phyloP scores from a whole-genome alignment of 176 grass and related monocot genomes.

The Oryza longistaminata region DNA sequence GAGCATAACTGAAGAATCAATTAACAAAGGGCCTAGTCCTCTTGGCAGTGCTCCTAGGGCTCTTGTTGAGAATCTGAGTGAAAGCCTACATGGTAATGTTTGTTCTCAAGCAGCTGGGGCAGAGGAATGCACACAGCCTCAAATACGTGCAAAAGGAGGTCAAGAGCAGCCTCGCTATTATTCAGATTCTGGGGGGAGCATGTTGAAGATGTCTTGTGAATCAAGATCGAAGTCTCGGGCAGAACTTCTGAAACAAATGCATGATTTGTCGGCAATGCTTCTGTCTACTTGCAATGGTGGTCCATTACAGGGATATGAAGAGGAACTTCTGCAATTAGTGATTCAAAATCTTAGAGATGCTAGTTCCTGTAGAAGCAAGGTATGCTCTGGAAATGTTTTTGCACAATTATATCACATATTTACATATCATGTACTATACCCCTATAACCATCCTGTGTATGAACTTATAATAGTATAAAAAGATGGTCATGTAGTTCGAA shows the following conservation, averaged over 20 bases:
- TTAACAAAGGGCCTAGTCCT: conserved; percentile 24
- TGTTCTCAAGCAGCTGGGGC: conserved; percentile 33
- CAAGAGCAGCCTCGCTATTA: conserved; percentile 35
- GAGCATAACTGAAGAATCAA: conserved; percentile 10
- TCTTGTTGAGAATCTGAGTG: conserved; percentile 26
- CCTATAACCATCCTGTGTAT: background rate
- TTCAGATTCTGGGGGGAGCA: conserved; percentile 23
- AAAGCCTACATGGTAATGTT: conserved; percentile 24
- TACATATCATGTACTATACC: background rate
- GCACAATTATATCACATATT: background rate
- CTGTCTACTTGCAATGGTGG: conserved; percentile 43
- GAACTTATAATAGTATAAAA: background rate
- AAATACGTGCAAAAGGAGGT: conserved; percentile 32
- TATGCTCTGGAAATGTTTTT: conserved; percentile 36
- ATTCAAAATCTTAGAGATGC: conserved; percentile 64
- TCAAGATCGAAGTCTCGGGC: conserved; percentile 24
- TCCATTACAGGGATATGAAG: conserved; percentile 53
- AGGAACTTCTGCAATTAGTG: conserved; percentile 49
- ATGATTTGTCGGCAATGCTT: conserved; percentile 57
- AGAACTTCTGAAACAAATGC: conserved; percentile 53
- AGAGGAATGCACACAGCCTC: conserved; percentile 32
- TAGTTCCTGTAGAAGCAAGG: conserved; percentile 55
- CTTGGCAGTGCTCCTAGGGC: conserved; percentile 21
- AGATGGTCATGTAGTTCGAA: conserved; percentile 10
- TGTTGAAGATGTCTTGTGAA: conserved; percentile 30